A percentile compares a stretch with the other conserved stretches of the same genome.
These are phyloP conservation scores for Mariannaea sp. DNA, from an alignment of 2,329 filamentous ascomycete species.

Conservation along the genomic window DNA sequence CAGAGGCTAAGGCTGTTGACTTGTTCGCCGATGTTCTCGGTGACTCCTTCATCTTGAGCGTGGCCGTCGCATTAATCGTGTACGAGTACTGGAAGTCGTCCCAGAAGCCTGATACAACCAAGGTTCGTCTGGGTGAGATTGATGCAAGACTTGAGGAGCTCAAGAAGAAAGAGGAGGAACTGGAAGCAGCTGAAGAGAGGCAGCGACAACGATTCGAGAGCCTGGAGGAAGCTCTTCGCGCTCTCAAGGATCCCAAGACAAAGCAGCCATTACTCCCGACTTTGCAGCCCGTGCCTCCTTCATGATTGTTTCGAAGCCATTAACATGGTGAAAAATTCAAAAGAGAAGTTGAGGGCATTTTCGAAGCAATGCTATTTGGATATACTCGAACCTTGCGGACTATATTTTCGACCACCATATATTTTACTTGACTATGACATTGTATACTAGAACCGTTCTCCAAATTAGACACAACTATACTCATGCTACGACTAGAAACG, in stretches of 20 bases:
- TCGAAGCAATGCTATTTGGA: not conserved
- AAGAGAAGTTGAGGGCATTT: not conserved
- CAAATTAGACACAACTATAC: constrained; percentile 27
- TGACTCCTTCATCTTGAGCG: constrained; percentile 65
- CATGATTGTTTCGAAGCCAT: not conserved
- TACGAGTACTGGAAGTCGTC: constrained; percentile 65
- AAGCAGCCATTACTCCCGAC: constrained; percentile 57
- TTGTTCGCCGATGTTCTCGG: constrained; percentile 69
- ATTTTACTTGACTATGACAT: constrained; percentile 8
- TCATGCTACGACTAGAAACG: constrained; percentile 9
- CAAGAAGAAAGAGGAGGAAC: constrained; percentile 54
- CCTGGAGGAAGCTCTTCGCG: constrained; percentile 59
- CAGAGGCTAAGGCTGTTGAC: constrained; percentile 68
- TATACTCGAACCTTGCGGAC: constrained; percentile 6
- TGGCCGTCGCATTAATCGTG: constrained; percentile 61
- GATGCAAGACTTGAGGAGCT: constrained; percentile 55
- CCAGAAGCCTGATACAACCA: constrained; percentile 64
- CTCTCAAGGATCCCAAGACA: constrained; percentile 60
- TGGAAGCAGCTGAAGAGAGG: constrained; percentile 51
- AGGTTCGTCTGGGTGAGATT: constrained; percentile 58
- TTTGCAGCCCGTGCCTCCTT: constrained; percentile 32
- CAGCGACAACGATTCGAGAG: constrained; percentile 54
- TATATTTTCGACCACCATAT: not conserved
- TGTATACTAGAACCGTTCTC: constrained; percentile 27
- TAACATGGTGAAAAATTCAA: not conserved